Base-by-base conservation (phyloP, 371 early-diverging fungal genomes). In the Neoconidiobolus thromboides region DNA sequence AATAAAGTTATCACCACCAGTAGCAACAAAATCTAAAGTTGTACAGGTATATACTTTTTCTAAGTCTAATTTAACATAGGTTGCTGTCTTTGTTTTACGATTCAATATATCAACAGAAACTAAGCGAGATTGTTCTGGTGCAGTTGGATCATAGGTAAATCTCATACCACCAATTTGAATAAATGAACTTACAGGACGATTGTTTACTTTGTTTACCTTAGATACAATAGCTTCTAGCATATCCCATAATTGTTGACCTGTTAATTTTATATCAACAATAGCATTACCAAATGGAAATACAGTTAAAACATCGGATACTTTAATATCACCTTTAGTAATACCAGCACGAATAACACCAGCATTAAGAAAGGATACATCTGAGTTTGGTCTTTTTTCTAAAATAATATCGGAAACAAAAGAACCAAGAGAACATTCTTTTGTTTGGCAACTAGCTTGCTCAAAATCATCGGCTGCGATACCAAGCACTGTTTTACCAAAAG, bases 1-100 rank as follows among this genome's bases (percentile, higher is more conserved):
- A 43, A 77, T 61, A 51, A 82, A 68, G 47, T 73, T 74, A 64
- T 84, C 83, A 39, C 82, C 83, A 38, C 81, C 81, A 3, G 58
- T 67, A 37, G 74, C 66, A 26, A 78, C 48, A 68, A 75, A 83
- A 49, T 80, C 81, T 37, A 75, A 58, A 0, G 79, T 78, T n/a
- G 67, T 67, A 4, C 73, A 61, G 38, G 61, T 67, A 64, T 82
- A 83, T 15, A 61, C 60, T 6, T 67, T 66, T 5, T 43, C 48
- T 1, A 55, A 54, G 3, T 66, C 72, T 5, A 79, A 42, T 2
- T 60, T 12, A 6, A 60, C 48, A 61, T 60, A 70, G 26, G 26
- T 26, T 26, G 26, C 26, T 5, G 4, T 37, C 3, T 43, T 40
- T 36, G 60, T 60, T 4, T 56, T 58, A 4, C 44, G 58, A 57